Percentiles rank a stretch among this genome's conserved stretches.
Conservation (phyloP, 257 asterid genomes). For the Rehmannia glutinosa region DNA sequence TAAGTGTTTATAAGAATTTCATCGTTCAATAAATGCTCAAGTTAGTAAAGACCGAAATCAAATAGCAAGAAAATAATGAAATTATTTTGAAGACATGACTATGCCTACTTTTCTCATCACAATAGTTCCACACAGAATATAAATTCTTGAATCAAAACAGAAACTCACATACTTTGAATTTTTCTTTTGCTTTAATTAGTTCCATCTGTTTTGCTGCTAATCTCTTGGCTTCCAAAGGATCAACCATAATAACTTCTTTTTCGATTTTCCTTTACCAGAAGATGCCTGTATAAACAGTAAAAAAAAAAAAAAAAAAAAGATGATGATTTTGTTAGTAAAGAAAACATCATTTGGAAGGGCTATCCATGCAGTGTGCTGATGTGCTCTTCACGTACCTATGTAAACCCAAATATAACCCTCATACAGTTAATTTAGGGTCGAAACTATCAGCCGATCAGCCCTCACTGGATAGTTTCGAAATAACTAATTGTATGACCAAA, state of each 20-base stretch:
- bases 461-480: not conserved
- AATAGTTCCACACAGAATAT: too few relatives aligned
- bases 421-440: too few relatives aligned
- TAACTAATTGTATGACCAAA: not conserved
- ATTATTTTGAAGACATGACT: too few relatives aligned
- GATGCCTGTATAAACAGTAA: conserved; percentile 33
- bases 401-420: not conserved
- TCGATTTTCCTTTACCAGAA: conserved; percentile 30
- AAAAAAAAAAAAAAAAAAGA: conserved; percentile 15
- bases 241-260: conserved; percentile 83
- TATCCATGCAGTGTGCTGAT: not conserved
- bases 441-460: not conserved
- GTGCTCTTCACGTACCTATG: not conserved
- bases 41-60: too few relatives aligned
- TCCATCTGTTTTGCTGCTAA: conserved; percentile 94
- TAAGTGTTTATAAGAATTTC: too few relatives aligned
- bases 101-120: too few relatives aligned
- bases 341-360: not conserved
- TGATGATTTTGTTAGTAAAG: not conserved
- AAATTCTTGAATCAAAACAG: too few relatives aligned
- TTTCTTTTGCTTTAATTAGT: conserved; percentile 66
- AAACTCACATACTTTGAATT: conserved; percentile 44
- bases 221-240: conserved; percentile 94
- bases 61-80: too few relatives aligned
- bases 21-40: not conserved